Base-by-base conservation (phyloP, 345 rosid genomes). In the Turnera subulata region DNA sequence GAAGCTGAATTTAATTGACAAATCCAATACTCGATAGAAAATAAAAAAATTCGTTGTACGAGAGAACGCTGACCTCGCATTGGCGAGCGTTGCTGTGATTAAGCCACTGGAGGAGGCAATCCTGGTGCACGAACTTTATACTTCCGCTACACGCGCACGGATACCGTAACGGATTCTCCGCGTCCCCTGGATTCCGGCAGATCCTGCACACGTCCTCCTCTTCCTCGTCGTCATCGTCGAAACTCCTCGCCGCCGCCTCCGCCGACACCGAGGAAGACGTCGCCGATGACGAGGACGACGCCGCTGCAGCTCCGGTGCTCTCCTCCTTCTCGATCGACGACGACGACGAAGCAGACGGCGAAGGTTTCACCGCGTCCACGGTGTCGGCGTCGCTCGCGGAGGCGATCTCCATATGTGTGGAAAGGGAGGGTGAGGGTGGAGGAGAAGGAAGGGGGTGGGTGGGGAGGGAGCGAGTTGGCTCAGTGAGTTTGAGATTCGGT, bases 81-180 rank as follows among this genome's bases (percentile, higher is more conserved):
- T 88, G 97, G 58, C 99, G 99, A 63, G 97, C 95, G 76, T 94
- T 94, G 78, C 96, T 89, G 56, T 90, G 99, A 70, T 85, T 84
- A 39, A 94, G 91, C 99, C 99, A 94, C 86, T 94, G 97, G 45
- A 94, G 91, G 46, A 94, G 95, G 47, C 99, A 94, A 72, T 94
- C 95, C 71, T 94, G 99, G 53, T 94, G 99, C 51, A 94, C 99
- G 55, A 80, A 94, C 77, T 90, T 94, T 67, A 94, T 94, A 62
- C 99, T 94, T 21, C 99, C 99, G 65, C 99, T 88, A 57, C 99
- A 94, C 0, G 99, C 97, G 60, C 99, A 94, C 2, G 99, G 99
- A 63, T 90, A 90, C 68, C 82, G 77, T 26, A 94, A 80, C 68
- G 97, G 97, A 74, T 90, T 90, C 45, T 88, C 96, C 22, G 83